A percentile compares a stretch with the other conserved stretches of the same genome.
These are phyloP conservation scores for Symbiodinium natans DNA, from an alignment of 73 alveolate genomes.

Conservation along the genomic window DNA sequence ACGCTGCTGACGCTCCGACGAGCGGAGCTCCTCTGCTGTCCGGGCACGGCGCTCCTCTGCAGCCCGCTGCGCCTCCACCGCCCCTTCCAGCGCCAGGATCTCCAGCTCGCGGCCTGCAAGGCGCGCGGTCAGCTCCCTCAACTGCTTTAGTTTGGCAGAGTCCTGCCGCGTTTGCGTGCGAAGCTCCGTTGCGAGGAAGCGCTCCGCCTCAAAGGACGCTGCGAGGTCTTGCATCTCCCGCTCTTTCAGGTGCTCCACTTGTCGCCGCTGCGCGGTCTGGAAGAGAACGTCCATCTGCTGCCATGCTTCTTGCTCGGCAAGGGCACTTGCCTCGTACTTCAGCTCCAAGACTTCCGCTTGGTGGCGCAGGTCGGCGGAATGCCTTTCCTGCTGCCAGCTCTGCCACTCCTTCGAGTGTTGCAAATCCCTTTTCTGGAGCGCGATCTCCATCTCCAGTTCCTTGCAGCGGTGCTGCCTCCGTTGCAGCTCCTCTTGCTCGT, in stretches of 20 bases:
- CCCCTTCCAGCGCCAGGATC: slow-evolving; percentile 24
- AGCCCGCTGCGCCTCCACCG: neutral
- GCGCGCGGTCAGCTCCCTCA: slow-evolving; percentile 53
- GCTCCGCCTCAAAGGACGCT: slow-evolving; percentile 63
- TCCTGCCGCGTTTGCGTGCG: neutral
- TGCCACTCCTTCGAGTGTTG: slow-evolving; percentile 23
- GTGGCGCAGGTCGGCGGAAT: neutral
- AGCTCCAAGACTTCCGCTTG: slow-evolving; percentile 22
- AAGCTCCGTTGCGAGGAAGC: slow-evolving; percentile 28
- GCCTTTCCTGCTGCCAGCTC: neutral
- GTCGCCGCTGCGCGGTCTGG: neutral
- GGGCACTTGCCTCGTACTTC: slow-evolving; percentile 1
- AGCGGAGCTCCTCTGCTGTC: neutral
- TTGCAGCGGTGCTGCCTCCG: neutral
- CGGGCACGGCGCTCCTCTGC: neutral
- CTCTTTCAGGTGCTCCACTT: slow-evolving; percentile 27
- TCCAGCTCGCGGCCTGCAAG: slow-evolving; percentile 47
- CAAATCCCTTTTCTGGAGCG: slow-evolving; percentile 35
- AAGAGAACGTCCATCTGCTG: slow-evolving; percentile 55
- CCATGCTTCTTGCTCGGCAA: slow-evolving; percentile 69
- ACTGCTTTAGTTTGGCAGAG: neutral
- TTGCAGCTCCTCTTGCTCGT: neutral
- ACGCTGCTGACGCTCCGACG: neutral
- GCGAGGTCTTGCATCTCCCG: slow-evolving; percentile 29
- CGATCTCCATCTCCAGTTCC: slow-evolving; percentile 42